Conservation (phyloP, 1,284 basidiomycete species). For the Ustilago shanxiensis region DNA sequence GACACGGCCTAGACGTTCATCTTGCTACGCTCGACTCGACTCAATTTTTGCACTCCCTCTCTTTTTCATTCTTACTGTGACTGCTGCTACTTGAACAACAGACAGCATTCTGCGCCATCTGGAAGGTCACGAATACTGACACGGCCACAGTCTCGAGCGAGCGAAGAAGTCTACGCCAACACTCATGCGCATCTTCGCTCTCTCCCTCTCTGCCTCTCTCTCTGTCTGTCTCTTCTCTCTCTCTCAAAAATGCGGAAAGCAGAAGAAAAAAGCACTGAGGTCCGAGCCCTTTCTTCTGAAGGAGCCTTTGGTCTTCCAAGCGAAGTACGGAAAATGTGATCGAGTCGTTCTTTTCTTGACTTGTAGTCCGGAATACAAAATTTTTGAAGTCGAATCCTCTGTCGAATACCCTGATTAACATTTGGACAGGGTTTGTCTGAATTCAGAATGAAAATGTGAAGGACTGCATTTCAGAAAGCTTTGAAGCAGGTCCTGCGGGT, state of each 20-base stretch:
- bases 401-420: too few relatives aligned
- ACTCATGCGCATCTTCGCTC: conserved; percentile 1
- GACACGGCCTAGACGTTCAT: not conserved
- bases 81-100: not conserved
- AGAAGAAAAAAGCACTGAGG: conserved; percentile 6
- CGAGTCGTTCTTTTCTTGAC: conserved; percentile 9
- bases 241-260: conserved; percentile 1
- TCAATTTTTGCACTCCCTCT: not conserved
- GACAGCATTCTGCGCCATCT: conserved; percentile 1
- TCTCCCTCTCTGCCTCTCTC: too few relatives aligned
- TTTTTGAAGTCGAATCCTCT: not conserved
- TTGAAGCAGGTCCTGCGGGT: not conserved
- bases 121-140: not conserved
- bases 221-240: too few relatives aligned
- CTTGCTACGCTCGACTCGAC: too few relatives aligned
- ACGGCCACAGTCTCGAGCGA: not conserved
- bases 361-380: not conserved
- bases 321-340: conserved; percentile 14
- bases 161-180: conserved; percentile 5
- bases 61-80: not conserved
- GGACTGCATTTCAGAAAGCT: not conserved
- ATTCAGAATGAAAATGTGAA: not conserved
- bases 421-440: too few relatives aligned
- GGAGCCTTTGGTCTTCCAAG: conserved; percentile 23
- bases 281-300: conserved; percentile 32